Conservation (phyloP, 495 filamentous ascomycete genomes). For the Tuber borchii region DNA sequence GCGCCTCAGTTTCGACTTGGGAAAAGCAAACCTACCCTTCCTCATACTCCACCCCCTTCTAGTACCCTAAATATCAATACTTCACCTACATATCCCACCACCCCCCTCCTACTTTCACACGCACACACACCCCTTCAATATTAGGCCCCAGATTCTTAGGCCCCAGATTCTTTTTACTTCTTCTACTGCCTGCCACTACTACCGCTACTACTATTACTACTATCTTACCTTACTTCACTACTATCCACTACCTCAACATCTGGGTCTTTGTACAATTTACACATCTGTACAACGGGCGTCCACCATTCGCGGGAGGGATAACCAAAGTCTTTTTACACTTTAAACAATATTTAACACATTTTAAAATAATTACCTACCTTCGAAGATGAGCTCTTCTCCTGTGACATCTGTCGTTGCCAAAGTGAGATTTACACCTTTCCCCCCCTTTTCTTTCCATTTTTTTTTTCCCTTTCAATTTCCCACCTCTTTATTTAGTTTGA, state of each 20-base stretch:
- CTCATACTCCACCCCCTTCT: slow-evolving; percentile 1
- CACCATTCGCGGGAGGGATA: background rate
- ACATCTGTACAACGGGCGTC: slow-evolving; percentile 1
- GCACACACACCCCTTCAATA: background rate
- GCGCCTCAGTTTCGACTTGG: slow-evolving; percentile 24
- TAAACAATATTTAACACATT: background rate
- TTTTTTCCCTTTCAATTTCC: slow-evolving; percentile 26
- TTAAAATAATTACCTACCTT: background rate
- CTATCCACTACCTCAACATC: background rate
- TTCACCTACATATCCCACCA: background rate
- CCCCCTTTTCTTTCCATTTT: background rate
- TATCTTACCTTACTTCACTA: background rate
- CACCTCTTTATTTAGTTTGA: background rate
- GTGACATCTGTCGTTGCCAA: slow-evolving; percentile 35
- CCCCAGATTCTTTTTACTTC: slow-evolving; percentile 6
- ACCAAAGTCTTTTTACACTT: slow-evolving; percentile 1
- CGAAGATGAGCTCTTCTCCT: slow-evolving; percentile 37
- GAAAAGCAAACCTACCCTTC: slow-evolving; percentile 30
- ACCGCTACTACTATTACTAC: background rate
- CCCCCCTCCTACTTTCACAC: too few relatives aligned
- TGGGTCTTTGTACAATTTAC: slow-evolving; percentile 2
- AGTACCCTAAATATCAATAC: slow-evolving; percentile 1
- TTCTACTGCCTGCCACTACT: background rate
- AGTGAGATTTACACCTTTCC: slow-evolving; percentile 24
- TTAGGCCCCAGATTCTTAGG: too few relatives aligned